phyloP scores from a whole-genome alignment of 768 basidiomycete species.

The Termitomyces sp. region DNA sequence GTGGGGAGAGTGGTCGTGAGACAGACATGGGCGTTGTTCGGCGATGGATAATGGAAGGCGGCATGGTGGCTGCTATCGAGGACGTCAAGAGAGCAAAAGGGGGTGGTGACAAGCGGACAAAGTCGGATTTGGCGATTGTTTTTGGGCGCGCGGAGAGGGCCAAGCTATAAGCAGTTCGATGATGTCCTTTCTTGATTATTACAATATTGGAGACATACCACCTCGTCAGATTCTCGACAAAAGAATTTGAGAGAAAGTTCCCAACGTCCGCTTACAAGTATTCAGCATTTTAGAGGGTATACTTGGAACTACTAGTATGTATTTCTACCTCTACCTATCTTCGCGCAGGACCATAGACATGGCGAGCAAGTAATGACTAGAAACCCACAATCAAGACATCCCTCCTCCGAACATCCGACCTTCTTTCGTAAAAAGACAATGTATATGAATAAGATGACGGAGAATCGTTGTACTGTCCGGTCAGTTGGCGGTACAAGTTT shows the following conservation, averaged over 20 bases:
- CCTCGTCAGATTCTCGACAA: neutral
- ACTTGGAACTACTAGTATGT: no score
- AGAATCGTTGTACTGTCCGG: neutral
- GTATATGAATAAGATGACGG: neutral
- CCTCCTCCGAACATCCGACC: neutral
- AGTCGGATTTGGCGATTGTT: conserved; percentile 26
- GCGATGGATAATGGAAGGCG: conserved; percentile 46
- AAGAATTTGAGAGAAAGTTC: neutral
- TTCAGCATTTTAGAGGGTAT: no score
- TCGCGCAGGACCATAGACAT: neutral
- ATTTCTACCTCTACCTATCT: no score
- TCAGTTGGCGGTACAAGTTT: neutral
- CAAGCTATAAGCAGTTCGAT: conserved; percentile 13
- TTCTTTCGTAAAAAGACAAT: neutral
- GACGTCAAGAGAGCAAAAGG: conserved; percentile 26
- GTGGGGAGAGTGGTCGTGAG: conserved; percentile 21
- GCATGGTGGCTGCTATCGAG: conserved; percentile 28
- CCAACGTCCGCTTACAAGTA: no score
- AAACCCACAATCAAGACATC: neutral
- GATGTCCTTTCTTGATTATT: neutral
- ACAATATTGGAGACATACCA: neutral
- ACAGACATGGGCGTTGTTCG: conserved; percentile 47
- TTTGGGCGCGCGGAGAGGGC: conserved; percentile 22
- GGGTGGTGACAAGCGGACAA: conserved; percentile 17
- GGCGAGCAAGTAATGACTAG: neutral